Evolutionary conservation across 345 rosid genomes (phyloP), one percentile per base, ranked within the genome.

Genomic region (Aegle marmelos): DNA sequence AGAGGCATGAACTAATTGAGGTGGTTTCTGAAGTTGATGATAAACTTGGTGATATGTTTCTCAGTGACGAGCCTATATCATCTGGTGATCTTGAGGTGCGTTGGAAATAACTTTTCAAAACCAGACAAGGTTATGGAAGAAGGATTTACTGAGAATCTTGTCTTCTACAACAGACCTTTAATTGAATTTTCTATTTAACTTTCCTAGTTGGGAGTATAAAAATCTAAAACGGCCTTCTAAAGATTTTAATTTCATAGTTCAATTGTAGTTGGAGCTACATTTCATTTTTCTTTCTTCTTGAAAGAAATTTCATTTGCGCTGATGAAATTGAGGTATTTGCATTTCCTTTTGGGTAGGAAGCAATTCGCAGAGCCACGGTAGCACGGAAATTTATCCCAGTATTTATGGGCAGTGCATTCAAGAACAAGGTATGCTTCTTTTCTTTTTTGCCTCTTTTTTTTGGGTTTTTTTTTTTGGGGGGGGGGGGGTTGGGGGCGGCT

Each of bases 401-500:
- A 69, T 97, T 94, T 83, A 97, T 97, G 98, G 99, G 99, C 4
- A 94, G 98, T 84, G 99, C 98, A 48, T 94, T 97, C 87, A 97
- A 94, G 84, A 97, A 97, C 85, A 97, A 94, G 99, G 99, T 94
- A 85, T 66, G 63, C 56, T 78, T 37, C 66, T 4, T n/a, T 56
- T 45, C 31, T 30, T 72, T 65, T 54, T 76, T 6, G 13, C 48
- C 72, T 33, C 22, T 17, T 37, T 2, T 8, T 37, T 9, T 13
- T n/a, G n/a, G n/a, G n/a, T n/a, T n/a, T 45, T 48, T 48, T 2
- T 48, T 48, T 3, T 2, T 0, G 16, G 53, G 4, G 54, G 19
- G 54, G 54, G 21, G 21, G 21, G 56, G 56, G 21, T 0, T 0
- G 6, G 0, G 45, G 45, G 1, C 8, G n/a, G 24, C 28, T 24